Evolutionary conservation across 495 filamentous ascomycete species (phyloP), one percentile per base, ranked within the genome.

Genomic region (Halenospora varia): DNA sequence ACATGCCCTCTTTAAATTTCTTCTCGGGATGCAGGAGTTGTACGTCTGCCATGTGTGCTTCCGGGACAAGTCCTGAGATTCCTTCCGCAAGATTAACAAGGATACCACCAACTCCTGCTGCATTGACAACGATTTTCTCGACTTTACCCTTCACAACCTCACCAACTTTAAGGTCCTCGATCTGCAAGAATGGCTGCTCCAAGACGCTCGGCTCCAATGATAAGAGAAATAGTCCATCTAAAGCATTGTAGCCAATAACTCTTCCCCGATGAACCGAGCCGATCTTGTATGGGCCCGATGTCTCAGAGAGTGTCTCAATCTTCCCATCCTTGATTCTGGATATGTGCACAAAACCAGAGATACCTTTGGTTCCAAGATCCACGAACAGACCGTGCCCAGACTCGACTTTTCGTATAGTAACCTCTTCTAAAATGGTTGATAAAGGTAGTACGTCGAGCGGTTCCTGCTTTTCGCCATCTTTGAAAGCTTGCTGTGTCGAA

Each of bases 301-400:
- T 76, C 54, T 88, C 80, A 2, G 87, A 87, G 9, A 97, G 77
- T 3, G 76, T 80, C 66, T 96, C 94, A 52, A 96, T 79, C 70
- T 90, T 95, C 29, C 83, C 84, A 70, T 98, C 92, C 29, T 90
- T 84, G 54, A 98, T 78, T 55, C 86, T 82, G 0, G 94, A 97
- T 47, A 97, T 95, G 70, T 98, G 94, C 10, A 94, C 89, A 70
- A 94, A 97, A 35, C 91, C 93, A 41, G 84, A 73, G 44, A 93
- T 77, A 25, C 82, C 85, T 41, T 83, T 75, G 10, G 89, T 76
- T 11, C 90, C 89, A 40, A 96, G 73, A 67, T 95, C 84, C 4
- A 93, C 78, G 63, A 93, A 95, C 1, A 97, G 72, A 39, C 94
- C 94, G 53, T 87, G 72, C 11, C 83, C 82, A 19, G 87, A 76